Evolutionary conservation across 2,329 filamentous ascomycete species (phyloP), one percentile per base, ranked within the genome.

Genomic region (Fonsecaea pugnacius): DNA sequence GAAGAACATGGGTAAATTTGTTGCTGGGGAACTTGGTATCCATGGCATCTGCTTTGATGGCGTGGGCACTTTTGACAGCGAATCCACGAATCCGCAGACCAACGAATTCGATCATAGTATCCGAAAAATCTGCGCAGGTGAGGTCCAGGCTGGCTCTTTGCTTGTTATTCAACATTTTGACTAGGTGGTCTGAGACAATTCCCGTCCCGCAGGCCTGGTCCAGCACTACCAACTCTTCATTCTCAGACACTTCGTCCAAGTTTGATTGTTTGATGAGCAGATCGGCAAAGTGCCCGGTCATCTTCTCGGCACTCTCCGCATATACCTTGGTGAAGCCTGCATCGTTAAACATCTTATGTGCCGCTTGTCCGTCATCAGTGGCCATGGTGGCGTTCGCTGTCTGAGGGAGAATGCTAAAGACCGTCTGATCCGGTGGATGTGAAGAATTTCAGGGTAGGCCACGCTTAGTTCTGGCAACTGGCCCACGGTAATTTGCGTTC

Each of bases 131-230:
- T 3, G 80, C 78, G 33, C 79, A 83, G n/a, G 83, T 70, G 59
- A 86, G 76, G 24, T 75, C 77, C 73, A 83, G 84, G 59, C 72
- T 70, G 8, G 70, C 71, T 21, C 83, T 74, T 4, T 80, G 72
- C 1, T 78, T 70, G 7, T 71, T 72, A 12, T 76, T 67, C 14
- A 86, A 64, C 2, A 69, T 71, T 9, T 71, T 71, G 62, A 83
- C 78, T 14, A 85, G 69, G 30, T 80, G 72, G 8, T 79, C 78
- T 1, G 80, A 80, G 12, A 85, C 75, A 16, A 84, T 76, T 0
- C 84, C 85, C 3, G 78, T 77, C 0, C 84, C 84, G 61, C 84
- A 86, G 6, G 82, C 84, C 66, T 80, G 80, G 63, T 87, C 85
- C 10, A 87, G 71, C 27, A 86, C 65, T 7, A 73, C 68, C 1